Conservation (phyloP, 2,329 filamentous ascomycete genomes). For the Sporothrix variecibatus region DNA sequence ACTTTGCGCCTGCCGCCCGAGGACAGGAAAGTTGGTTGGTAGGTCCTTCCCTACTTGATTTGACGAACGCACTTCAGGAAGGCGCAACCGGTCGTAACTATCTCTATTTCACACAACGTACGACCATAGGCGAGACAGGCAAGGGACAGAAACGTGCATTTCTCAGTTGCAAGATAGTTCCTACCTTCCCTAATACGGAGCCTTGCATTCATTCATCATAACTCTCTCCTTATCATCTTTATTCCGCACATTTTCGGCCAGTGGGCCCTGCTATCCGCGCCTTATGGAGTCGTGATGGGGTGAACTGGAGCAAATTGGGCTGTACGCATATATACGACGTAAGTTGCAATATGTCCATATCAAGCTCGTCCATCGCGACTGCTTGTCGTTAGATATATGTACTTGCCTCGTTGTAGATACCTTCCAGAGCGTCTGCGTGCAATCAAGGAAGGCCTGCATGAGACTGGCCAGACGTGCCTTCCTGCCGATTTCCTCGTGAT, state of each 20-base stretch:
- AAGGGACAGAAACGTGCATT: not conserved
- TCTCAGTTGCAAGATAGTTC: not conserved
- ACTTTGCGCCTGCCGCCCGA: not conserved
- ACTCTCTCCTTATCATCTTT: not conserved
- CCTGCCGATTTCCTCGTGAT: not conserved
- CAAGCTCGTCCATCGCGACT: not conserved
- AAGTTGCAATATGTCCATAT: not conserved
- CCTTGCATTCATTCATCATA: not conserved
- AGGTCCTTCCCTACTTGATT: not conserved
- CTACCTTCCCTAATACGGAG: not conserved
- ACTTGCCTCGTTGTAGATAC: not conserved
- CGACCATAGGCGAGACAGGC: too few relatives aligned
- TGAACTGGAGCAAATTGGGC: not conserved
- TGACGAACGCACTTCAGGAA: not conserved
- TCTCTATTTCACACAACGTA: not conserved
- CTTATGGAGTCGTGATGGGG: conserved; percentile 11
- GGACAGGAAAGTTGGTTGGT: not conserved
- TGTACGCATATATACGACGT: not conserved
- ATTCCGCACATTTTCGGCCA: conserved; percentile 1
- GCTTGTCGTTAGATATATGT: not conserved
- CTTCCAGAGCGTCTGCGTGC: not conserved
- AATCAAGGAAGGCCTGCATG: not conserved
- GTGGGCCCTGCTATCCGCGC: conserved; percentile 12
- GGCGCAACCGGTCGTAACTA: not conserved
- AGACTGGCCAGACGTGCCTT: not conserved